Base-by-base conservation (phyloP, 129 eudicot genomes). In the Apium graveolens region DNA sequence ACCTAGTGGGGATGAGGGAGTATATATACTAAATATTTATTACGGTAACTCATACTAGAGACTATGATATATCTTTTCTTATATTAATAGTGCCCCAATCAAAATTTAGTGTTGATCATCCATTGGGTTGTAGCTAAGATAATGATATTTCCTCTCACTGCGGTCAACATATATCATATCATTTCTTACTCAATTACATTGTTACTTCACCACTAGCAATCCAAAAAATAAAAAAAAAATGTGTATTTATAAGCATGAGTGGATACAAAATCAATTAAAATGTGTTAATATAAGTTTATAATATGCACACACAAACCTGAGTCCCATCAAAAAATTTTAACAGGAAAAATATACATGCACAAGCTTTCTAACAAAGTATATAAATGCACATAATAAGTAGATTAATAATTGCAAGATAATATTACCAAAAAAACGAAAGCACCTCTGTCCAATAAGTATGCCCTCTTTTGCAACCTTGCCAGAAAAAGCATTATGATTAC, bases 391-490 rank as follows among this genome's bases (percentile, higher is more conserved):
- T 31, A 34, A 11, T 69, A 69, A 34, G 73, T 34, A 69, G 42
- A 17, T 16, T 21, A 69, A 51, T 70, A 8, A 18, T 72, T 21
- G n/a, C n/a, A 2, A 71, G 34, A 41, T n/a, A 35, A 46, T 62
- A 13, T 83, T 78, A 93, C 98, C 98, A 78, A 91, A 91, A 78
- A 91, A 85, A 20, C 81, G 88, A 69, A 73, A 93, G 84, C 86
- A 86, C 82, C 82, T 85, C 53, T 76, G 71, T 77, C 95, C 95
- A 68, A 93, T 85, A 83, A 86, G 73, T 66, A 91, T 89, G 69
- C 97, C 97, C 48, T 84, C 85, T 16, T 79, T 73, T 43, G 60
- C 78, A 85, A 91, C 81, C 35, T 35, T 87, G 41, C 37, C 46
- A 66, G 70, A 87, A 5, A 60, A 73, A 10, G 49, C 73, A 69